Base-by-base conservation (phyloP, 116 monocot species). In the Iris pallida region DNA sequence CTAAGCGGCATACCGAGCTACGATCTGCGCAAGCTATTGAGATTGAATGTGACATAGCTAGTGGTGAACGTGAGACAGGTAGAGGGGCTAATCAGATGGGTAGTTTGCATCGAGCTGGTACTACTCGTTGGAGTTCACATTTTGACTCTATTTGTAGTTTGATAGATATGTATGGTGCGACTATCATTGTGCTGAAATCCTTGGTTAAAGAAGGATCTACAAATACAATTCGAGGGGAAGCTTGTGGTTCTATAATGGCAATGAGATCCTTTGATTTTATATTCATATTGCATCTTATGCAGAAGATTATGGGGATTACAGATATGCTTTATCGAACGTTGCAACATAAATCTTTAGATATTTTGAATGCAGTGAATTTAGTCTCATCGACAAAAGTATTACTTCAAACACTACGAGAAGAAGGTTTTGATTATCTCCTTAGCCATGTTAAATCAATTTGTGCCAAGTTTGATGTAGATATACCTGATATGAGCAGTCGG, bases 321-420 rank as follows among this genome's bases (percentile, higher is more conserved):
- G 0, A 15, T 15, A n/a, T 43, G 10, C 44, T 43, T 45, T 61
- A 4, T 15, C 42, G 58, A 40, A 6, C 12, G 14, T 58, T 18
- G 4, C 47, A 68, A 55, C 8, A n/a, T 6, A 10, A 68, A 44
- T 42, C 12, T 55, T 56, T 56, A 16, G 55, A 68, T 45, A 68
- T 68, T 7, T 53, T 45, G 17, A 68, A 57, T 68, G 68, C 44
- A 0, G 45, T 68, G 56, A 20, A 45, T 68, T 40, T 55, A 4
- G 46, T 20, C 5, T 20, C 0, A 10, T 16, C 11, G 15, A 68
- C 30, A 30, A 30, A 30, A 30, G 30, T 30, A 30, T 30, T 30
- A 30, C 30, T 30, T 30, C 3, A 30, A 30, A 3, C 30, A 30
- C 30, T 30, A 30, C 30, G 30, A 30, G 30, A 30, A 30, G 30